These are phyloP conservation scores for Moringa oleifera DNA, from an alignment of 345 rosid genomes.

Conservation along the genomic window DNA sequence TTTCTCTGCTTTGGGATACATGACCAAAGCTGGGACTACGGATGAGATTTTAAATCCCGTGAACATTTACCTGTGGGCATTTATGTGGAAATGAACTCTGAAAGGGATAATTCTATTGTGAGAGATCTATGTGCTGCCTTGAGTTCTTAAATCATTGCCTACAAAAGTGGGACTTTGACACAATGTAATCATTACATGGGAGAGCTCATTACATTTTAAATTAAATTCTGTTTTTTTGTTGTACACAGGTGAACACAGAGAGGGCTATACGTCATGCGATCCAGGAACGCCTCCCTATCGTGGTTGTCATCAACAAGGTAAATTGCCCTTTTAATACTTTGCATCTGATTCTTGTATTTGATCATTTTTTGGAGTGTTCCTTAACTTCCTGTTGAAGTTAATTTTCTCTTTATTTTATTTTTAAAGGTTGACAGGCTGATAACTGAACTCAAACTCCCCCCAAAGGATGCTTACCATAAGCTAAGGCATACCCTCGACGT, in stretches of 20 bases:
- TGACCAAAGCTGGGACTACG: no score
- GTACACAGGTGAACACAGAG: conserved; percentile 82
- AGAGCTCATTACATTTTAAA: no score
- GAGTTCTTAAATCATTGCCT: no score
- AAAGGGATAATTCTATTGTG: no score
- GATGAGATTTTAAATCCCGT: no score
- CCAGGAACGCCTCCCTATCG: conserved; percentile 89
- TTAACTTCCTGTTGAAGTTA: neutral
- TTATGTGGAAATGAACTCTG: no score
- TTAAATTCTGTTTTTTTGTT: no score
- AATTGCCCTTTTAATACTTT: conserved; percentile 26
- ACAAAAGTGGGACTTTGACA: no score
- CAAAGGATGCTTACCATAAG: conserved; percentile 97
- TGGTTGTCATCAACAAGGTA: conserved; percentile 95
- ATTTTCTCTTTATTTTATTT: neutral
- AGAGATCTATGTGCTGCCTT: no score
- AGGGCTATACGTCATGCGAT: conserved; percentile 97
- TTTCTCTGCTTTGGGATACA: no score
- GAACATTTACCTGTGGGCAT: no score
- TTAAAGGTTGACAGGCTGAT: conserved; percentile 90
- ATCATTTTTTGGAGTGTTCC: neutral
- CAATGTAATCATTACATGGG: no score
- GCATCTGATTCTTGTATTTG: conserved; percentile 3
- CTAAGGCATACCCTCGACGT: conserved; percentile 92
- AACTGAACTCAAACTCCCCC: conserved; percentile 93